Conservation (phyloP, 352 stramenopile genomes). For the Globisporangium solare region DNA sequence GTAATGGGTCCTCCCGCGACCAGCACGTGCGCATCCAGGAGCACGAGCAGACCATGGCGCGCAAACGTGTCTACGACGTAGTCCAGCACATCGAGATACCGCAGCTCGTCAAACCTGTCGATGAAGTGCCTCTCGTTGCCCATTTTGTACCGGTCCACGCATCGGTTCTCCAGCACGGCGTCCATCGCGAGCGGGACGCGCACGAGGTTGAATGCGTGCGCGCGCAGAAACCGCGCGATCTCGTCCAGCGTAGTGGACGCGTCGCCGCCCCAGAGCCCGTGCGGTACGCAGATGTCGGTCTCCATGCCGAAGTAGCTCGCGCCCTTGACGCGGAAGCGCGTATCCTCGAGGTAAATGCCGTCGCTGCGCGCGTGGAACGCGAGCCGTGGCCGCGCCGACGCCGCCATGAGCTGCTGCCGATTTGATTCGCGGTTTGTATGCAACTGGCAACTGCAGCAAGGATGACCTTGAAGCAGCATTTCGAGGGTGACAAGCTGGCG, state of each 20-base stretch:
- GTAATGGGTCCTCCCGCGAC: constrained; percentile 28
- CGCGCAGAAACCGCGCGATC: constrained; percentile 27
- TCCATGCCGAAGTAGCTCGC: constrained; percentile 66
- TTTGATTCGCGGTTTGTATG: too few relatives aligned
- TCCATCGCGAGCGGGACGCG: constrained; percentile 44
- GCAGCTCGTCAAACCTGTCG: constrained; percentile 24
- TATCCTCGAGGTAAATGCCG: constrained; percentile 27
- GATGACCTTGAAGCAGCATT: too few relatives aligned
- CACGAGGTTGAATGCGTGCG: constrained; percentile 48
- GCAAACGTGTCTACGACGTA: constrained; percentile 32
- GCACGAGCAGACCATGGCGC: constrained; percentile 29
- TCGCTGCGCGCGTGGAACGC: constrained; percentile 28
- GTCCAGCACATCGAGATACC: constrained; percentile 54
- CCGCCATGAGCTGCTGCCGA: too few relatives aligned
- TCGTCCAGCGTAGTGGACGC: constrained; percentile 40
- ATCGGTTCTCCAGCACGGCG: constrained; percentile 31
- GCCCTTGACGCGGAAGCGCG: constrained; percentile 46
- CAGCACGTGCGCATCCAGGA: constrained; percentile 52
- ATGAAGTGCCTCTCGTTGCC: constrained; percentile 33
- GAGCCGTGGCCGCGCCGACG: neutral
- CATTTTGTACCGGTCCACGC: constrained; percentile 36
- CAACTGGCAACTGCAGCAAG: too few relatives aligned
- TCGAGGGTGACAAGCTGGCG: too few relatives aligned
- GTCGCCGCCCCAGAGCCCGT: constrained; percentile 54
- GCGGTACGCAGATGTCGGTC: constrained; percentile 47